Percentiles rank a stretch among this genome's conserved stretches.
Conservation (phyloP, 768 basidiomycete genomes). For the Fibroporia radiculosa region DNA sequence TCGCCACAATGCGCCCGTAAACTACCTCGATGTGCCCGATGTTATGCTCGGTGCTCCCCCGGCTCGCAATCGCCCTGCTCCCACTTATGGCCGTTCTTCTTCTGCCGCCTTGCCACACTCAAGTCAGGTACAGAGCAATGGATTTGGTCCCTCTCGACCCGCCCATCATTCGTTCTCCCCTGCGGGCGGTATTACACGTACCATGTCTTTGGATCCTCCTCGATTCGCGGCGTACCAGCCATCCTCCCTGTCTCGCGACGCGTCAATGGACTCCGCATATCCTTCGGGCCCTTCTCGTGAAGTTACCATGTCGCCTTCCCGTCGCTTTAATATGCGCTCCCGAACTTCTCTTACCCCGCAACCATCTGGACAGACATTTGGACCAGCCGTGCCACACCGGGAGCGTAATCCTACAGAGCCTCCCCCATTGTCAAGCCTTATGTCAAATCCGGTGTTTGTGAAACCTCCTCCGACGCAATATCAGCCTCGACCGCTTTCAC, state of each 20-base stretch:
- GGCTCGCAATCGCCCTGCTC: slow-evolving; percentile 7
- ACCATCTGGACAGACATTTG: slow-evolving; percentile 36
- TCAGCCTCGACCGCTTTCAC: slow-evolving; percentile 2
- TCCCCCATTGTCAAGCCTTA: slow-evolving; percentile 53
- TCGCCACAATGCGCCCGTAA: slow-evolving; percentile 4
- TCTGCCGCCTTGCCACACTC: slow-evolving; percentile 12
- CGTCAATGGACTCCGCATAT: slow-evolving; percentile 35
- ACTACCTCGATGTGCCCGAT: slow-evolving; percentile 25
- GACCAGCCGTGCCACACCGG: slow-evolving; percentile 32
- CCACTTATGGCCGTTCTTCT: slow-evolving; percentile 8
- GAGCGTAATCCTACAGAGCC: slow-evolving; percentile 59
- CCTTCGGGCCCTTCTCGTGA: slow-evolving; percentile 29
- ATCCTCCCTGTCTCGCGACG: slow-evolving; percentile 30
- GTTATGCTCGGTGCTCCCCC: slow-evolving; percentile 6
- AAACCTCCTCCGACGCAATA: slow-evolving; percentile 39
- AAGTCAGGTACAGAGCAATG: background rate
- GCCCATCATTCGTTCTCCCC: slow-evolving; percentile 7
- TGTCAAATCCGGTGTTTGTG: slow-evolving; percentile 63
- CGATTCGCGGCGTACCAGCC: slow-evolving; percentile 18
- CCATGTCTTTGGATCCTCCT: slow-evolving; percentile 66
- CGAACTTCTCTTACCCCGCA: slow-evolving; percentile 68
- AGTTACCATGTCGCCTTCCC: slow-evolving; percentile 41
- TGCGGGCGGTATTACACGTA: slow-evolving; percentile 33
- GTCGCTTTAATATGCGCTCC: slow-evolving; percentile 43
- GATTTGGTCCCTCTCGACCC: slow-evolving; percentile 11